phyloP scores from a whole-genome alignment of 768 basidiomycete species.

The Phlebiopsis gigantea region DNA sequence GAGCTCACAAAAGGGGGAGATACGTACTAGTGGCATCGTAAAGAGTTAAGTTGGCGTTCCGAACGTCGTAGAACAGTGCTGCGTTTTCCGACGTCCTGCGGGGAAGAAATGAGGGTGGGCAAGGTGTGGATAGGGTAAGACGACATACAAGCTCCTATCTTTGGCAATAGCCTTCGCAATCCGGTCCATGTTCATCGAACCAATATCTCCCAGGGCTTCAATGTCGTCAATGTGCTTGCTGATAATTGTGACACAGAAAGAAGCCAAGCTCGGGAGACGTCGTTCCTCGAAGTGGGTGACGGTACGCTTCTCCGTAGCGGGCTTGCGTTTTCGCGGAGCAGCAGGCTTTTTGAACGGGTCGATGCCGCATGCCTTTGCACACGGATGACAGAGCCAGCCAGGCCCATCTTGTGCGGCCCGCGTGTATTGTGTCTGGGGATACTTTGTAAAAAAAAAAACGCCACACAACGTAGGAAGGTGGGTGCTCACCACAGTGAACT shows the following conservation, averaged over 20 bases:
- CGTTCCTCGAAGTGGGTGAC: slow-evolving; percentile 67
- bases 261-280: slow-evolving; percentile 64
- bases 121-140: slow-evolving; percentile 3
- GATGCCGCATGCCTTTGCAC: slow-evolving; percentile 69
- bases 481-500: slow-evolving; percentile 82
- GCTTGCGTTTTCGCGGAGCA: slow-evolving; percentile 55
- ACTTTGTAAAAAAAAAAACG: too few relatives aligned
- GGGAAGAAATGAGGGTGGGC: slow-evolving; percentile 2
- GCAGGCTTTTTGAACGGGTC: slow-evolving; percentile 85
- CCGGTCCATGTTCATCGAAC: slow-evolving; percentile 75
- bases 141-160: slow-evolving; percentile 72
- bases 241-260: slow-evolving; percentile 80
- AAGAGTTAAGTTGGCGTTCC: slow-evolving; percentile 62
- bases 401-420: too few relatives aligned
- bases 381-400: too few relatives aligned
- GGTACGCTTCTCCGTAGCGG: slow-evolving; percentile 60
- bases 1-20: neutral
- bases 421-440: slow-evolving; percentile 77
- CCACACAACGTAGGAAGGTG: neutral
- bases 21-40: slow-evolving; percentile 90
- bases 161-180: slow-evolving; percentile 80
- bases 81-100: slow-evolving; percentile 74
- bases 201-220: slow-evolving; percentile 85
- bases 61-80: slow-evolving; percentile 74
- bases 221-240: slow-evolving; percentile 86